Evolutionary conservation across 768 basidiomycete genomes (phyloP), one percentile per base, ranked within the genome.

Genomic region (Dendrothele bispora): DNA sequence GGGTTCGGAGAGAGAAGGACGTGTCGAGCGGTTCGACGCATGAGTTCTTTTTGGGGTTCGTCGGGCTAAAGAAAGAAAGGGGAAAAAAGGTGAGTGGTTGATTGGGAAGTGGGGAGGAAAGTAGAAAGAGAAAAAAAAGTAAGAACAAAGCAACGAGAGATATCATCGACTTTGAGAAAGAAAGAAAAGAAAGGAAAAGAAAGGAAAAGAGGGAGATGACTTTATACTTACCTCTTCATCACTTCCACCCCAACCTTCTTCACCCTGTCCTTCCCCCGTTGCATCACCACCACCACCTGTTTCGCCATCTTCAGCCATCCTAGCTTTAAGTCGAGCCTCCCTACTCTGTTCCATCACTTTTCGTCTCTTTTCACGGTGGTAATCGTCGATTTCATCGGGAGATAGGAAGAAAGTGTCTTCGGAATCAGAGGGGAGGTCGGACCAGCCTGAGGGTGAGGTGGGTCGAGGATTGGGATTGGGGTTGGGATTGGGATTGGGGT

Each of bases 381-480:
- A 83, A 50, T 86, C 86, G 12, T 83, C 82, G 2, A 74, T 66
- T 54, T 93, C 91, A 5, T 74, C 72, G 0, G 77, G 77, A 1
- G 81, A 73, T 51, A 94, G 77, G 67, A 88, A 89, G 65, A 92
- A 95, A 0, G 79, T 86, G 55, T 95, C 91, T 67, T 94, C 92
- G 4, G 81, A 61, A 57, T 94, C 91, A 0, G 91, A 92, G 4
- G 91, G 85, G 2, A 94, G 75, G 61, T 91, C 86, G 1, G 85
- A 86, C 91, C 91, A 94, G 7, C 87, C 88, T 3, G 74, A 66
- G 2, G 81, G 78, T 0, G 83, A 80, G 20, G 61, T 64, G 1
- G 74, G 61, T 17, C 38, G 38, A 12, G 48, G n/a, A n/a, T 7
- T 26, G 37, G 46, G 7, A 43, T 29, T 26, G 35, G 37, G 6